Evolutionary conservation across 306 rosid species (phyloP).

Genomic region (Sophora flavescens): DNA sequence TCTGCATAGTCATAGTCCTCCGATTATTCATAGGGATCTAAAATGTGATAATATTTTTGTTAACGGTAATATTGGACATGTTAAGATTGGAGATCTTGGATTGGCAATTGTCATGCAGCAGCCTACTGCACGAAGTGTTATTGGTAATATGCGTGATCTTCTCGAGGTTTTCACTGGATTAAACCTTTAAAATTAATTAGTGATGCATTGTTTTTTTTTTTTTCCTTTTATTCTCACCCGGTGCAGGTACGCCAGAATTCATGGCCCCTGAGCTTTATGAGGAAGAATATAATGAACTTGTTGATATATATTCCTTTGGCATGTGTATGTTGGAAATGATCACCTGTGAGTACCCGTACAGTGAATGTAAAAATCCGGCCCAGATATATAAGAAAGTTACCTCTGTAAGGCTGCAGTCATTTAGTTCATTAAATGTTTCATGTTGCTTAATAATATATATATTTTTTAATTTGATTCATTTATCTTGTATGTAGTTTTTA

Average conservation of each 20-base stretch:
- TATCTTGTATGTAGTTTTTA: slow-evolving; percentile 7
- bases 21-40: slow-evolving; percentile 89
- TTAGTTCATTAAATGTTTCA: slow-evolving; percentile 11
- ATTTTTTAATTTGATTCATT: neutral
- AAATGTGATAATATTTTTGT: slow-evolving; percentile 93
- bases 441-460: neutral
- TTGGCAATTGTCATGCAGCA: slow-evolving; percentile 90
- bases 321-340: slow-evolving; percentile 92
- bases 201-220: neutral
- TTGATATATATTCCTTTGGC: slow-evolving; percentile 96
- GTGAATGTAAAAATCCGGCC: slow-evolving; percentile 88
- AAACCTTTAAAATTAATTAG: slow-evolving; percentile 10
- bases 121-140: slow-evolving; percentile 85
- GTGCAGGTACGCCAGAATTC: slow-evolving; percentile 92
- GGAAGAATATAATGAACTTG: slow-evolving; percentile 89
- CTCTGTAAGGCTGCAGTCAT: slow-evolving; percentile 65
- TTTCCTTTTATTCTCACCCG: neutral
- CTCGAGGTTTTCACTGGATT: slow-evolving; percentile 2
- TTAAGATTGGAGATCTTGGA: slow-evolving; percentile 97
- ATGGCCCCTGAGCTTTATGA: slow-evolving; percentile 99
- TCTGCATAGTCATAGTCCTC: slow-evolving; percentile 83
- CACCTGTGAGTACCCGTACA: slow-evolving; percentile 91
- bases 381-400: slow-evolving; percentile 94
- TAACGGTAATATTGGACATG: slow-evolving; percentile 84
- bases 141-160: slow-evolving; percentile 58